phyloP scores from a whole-genome alignment of 495 filamentous ascomycete species.

The Daldinia caldariorum region DNA sequence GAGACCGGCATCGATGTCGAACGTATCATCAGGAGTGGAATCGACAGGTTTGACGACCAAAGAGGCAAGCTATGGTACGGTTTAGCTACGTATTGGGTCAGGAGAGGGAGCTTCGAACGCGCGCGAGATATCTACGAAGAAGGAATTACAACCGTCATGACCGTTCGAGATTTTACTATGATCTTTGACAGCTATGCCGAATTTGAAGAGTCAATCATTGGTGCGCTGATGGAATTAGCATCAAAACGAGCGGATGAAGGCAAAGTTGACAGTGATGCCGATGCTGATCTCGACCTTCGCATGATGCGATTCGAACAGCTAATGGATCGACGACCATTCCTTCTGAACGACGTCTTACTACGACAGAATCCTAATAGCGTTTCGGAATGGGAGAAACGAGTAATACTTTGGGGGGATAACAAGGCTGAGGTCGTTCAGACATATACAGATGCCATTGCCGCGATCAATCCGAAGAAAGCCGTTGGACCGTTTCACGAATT shows the following conservation, averaged over 20 bases:
- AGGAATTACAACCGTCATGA: constrained; percentile 98
- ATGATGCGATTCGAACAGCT: constrained; percentile 98
- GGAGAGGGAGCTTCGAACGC: constrained; percentile 85
- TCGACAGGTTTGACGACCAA: constrained; percentile 92
- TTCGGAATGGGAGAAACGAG: constrained; percentile 95
- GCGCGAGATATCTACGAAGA: constrained; percentile 96
- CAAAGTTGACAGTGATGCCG: constrained; percentile 82
- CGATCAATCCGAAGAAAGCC: constrained; percentile 94
- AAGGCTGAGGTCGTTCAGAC: constrained; percentile 91
- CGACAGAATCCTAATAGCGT: constrained; percentile 98
- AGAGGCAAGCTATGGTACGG: constrained; percentile 96
- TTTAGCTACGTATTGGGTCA: constrained; percentile 96
- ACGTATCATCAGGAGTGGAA: constrained; percentile 91
- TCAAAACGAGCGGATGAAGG: constrained; percentile 84
- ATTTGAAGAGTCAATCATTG: constrained; percentile 96
- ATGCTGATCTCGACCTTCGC: constrained; percentile 95
- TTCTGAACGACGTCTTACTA: constrained; percentile 94
- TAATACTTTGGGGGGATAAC: constrained; percentile 94
- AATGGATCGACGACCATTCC: constrained; percentile 96
- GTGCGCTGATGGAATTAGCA: constrained; percentile 87
- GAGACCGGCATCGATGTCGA: constrained; percentile 90
- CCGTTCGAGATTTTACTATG: constrained; percentile 96
- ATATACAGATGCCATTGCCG: constrained; percentile 92
- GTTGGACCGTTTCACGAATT: constrained; percentile 93
- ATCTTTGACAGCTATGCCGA: constrained; percentile 97